Percentiles rank a stretch among this genome's conserved stretches.
Conservation (phyloP, 352 stramenopile genomes). For the Phytophthora podocarpi region DNA sequence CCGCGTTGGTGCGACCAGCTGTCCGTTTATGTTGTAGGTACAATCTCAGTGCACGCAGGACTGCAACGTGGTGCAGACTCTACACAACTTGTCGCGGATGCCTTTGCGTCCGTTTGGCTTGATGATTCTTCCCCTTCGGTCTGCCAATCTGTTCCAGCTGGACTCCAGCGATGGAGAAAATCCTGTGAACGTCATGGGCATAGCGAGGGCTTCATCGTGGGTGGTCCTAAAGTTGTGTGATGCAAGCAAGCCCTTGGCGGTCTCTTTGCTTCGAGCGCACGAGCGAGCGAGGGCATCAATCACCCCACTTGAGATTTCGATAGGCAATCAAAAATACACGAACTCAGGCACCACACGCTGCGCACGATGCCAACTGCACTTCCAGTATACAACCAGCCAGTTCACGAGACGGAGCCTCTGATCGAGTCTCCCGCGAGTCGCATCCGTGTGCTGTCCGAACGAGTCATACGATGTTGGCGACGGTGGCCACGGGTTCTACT, state of each 20-base stretch:
- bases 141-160: too few relatives aligned
- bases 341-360: neutral
- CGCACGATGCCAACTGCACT: neutral
- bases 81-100: constrained; percentile 22
- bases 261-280: too few relatives aligned
- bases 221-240: constrained; percentile 11
- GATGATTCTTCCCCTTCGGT: too few relatives aligned
- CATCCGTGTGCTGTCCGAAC: constrained; percentile 3
- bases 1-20: too few relatives aligned
- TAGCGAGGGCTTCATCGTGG: constrained; percentile 9
- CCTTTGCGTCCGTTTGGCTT: neutral
- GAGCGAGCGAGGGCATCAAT: too few relatives aligned
- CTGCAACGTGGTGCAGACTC: too few relatives aligned
- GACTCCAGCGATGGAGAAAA: constrained; percentile 23
- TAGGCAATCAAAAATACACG: constrained; percentile 1
- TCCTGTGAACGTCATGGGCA: constrained; percentile 17
- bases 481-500: constrained; percentile 19
- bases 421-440: constrained; percentile 3
- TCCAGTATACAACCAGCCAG: constrained; percentile 2
- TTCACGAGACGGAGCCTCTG: constrained; percentile 11
- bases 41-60: constrained; percentile 11
- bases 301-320: constrained; percentile 25
- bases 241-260: neutral
- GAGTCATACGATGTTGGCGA: constrained; percentile 1
- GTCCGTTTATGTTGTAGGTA: constrained; percentile 29